phyloP scores from a whole-genome alignment of 1,139 yeast genomes.

The Pichia terricola region DNA sequence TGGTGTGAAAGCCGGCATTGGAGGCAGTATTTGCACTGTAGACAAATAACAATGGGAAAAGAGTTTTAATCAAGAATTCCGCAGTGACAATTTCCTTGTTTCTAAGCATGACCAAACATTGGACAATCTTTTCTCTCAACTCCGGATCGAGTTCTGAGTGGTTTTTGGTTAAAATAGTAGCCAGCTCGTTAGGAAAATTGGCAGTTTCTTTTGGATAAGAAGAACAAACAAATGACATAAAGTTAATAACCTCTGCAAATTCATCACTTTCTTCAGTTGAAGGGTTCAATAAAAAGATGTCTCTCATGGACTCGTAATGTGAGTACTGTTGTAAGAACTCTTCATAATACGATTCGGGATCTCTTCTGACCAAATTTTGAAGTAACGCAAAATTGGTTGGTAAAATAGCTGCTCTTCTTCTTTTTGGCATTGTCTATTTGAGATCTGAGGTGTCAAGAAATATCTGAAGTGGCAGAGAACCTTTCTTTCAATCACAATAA shows the following conservation, averaged over 20 bases:
- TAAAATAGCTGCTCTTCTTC: constrained; percentile 82
- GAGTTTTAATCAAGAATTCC: constrained; percentile 71
- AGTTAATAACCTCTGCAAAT: constrained; percentile 78
- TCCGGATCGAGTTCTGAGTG: constrained; percentile 79
- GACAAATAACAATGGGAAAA: constrained; percentile 69
- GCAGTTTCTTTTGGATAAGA: constrained; percentile 88
- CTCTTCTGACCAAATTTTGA: constrained; percentile 88
- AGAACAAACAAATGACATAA: constrained; percentile 81
- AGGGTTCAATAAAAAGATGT: constrained; percentile 67
- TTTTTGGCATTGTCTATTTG: constrained; percentile 52
- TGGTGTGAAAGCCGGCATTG: constrained; percentile 61
- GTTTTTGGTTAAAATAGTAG: constrained; percentile 55
- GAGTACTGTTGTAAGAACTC: constrained; percentile 88
- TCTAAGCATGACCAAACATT: constrained; percentile 79
- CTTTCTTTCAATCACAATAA: not conserved
- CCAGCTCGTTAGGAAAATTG: constrained; percentile 73
- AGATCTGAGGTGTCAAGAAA: not conserved
- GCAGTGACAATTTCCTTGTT: constrained; percentile 78
- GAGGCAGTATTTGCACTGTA: constrained; percentile 38
- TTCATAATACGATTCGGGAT: constrained; percentile 87
- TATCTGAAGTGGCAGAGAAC: not conserved
- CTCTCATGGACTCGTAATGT: constrained; percentile 85
- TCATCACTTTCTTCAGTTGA: constrained; percentile 56
- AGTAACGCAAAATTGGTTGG: constrained; percentile 86
- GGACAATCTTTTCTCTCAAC: constrained; percentile 83